Evolutionary conservation across 495 filamentous ascomycete species (phyloP).

Genomic region (Neurospora cerealis): DNA sequence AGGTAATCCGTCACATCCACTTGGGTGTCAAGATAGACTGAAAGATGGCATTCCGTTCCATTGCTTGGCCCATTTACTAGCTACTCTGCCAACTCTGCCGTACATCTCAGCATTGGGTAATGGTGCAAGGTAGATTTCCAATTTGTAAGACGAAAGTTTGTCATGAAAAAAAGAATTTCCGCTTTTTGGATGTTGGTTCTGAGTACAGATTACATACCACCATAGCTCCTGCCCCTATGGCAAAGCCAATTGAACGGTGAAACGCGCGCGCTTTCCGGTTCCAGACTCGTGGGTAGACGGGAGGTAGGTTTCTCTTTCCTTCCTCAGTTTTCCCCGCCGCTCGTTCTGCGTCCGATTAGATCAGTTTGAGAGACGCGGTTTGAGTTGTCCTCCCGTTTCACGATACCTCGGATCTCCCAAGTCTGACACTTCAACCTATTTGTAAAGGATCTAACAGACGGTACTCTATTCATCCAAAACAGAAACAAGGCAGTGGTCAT

Average conservation of each 20-base stretch:
- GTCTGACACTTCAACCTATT: background rate
- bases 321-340: background rate
- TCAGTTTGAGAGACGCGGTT: background rate
- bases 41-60: background rate
- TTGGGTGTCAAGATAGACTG: background rate
- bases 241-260: background rate
- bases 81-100: background rate
- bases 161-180: background rate
- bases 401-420: background rate
- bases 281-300: background rate
- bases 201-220: background rate
- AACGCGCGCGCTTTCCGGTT: background rate
- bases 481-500: background rate
- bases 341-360: background rate
- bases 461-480: background rate
- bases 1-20: background rate
- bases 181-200: background rate
- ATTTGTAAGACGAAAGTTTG: background rate
- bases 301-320: background rate
- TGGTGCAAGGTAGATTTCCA: background rate
- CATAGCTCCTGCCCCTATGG: background rate
- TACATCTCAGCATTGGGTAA: background rate
- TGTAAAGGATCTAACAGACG: background rate
- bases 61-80: background rate
- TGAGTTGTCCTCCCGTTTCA: background rate